A percentile compares a stretch with the other conserved stretches of the same genome.
Conservation (phyloP, 805 yeast species). For the Metschnikowia shivogae region DNA sequence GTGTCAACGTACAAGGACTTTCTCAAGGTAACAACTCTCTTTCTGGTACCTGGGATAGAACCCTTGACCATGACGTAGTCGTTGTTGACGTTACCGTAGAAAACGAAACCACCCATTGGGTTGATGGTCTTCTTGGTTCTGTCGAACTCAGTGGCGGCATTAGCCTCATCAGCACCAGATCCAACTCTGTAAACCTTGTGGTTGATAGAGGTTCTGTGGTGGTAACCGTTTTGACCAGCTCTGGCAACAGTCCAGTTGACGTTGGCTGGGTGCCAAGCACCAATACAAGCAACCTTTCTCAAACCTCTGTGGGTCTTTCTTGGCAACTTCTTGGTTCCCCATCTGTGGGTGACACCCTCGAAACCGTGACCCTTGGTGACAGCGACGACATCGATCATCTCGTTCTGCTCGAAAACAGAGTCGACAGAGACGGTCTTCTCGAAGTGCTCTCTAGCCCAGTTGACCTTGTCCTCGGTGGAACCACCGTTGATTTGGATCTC, state of each 20-base stretch:
- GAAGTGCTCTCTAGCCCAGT: conserved; percentile 98
- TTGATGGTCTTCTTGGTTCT: conserved; percentile 99
- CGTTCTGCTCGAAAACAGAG: conserved; percentile 97
- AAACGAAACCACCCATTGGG: conserved; percentile 99
- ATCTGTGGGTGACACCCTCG: conserved; percentile 99
- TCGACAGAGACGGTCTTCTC: conserved; percentile 97
- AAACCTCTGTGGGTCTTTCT: conserved; percentile 99
- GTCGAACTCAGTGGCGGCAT: conserved; percentile 96
- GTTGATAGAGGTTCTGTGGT: conserved; percentile 99
- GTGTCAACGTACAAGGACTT: conserved; percentile 97
- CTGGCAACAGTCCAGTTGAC: conserved; percentile 99
- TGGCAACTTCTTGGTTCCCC: conserved; percentile 99
- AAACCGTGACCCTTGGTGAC: conserved; percentile 99
- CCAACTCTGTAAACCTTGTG: conserved; percentile 99
- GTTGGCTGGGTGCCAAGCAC: conserved; percentile 99
- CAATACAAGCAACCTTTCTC: conserved; percentile 99
- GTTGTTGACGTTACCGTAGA: conserved; percentile 97
- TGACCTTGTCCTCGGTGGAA: conserved; percentile 93
- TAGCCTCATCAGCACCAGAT: conserved; percentile 89
- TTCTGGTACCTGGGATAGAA: conserved; percentile 99
- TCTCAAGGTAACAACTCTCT: conserved; percentile 99
- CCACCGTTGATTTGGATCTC: conserved; percentile 99
- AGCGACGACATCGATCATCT: conserved; percentile 97
- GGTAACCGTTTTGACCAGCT: conserved; percentile 99
- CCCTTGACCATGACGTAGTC: conserved; percentile 98